Conservation (phyloP, 2,329 filamentous ascomycete species). For the Ciborinia camelliae region DNA sequence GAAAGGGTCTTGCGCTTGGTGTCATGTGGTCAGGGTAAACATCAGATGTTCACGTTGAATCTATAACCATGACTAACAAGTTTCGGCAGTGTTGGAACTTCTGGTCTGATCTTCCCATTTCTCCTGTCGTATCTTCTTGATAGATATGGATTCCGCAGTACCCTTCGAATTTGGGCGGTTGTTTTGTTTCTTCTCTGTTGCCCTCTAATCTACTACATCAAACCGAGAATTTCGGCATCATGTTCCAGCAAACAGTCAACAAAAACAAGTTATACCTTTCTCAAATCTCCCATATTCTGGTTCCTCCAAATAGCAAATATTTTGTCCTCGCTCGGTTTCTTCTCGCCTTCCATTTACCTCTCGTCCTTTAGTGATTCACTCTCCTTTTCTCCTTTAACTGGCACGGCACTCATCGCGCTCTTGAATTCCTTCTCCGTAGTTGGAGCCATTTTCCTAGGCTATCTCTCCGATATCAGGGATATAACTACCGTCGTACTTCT, state of each 20-base stretch:
- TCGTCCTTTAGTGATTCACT: conserved; percentile 47
- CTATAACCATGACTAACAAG: neutral
- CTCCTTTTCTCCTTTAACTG: conserved; percentile 40
- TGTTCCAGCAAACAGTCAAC: conserved; percentile 9
- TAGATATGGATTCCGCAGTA: conserved; percentile 40
- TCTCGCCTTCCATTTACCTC: conserved; percentile 53
- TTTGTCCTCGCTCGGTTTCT: conserved; percentile 52
- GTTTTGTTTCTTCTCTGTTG: conserved; percentile 40
- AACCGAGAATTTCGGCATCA: conserved; percentile 48
- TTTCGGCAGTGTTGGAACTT: conserved; percentile 20
- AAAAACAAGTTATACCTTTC: conserved; percentile 38
- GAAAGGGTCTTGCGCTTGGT: conserved; percentile 48
- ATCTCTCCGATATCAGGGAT: conserved; percentile 43
- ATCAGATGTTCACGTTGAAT: neutral
- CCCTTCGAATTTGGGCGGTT: conserved; percentile 42
- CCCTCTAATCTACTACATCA: conserved; percentile 55
- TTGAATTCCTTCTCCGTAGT: conserved; percentile 48
- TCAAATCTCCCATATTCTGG: conserved; percentile 46
- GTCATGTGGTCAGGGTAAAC: conserved; percentile 44
- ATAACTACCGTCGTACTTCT: conserved; percentile 47
- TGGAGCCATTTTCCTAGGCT: conserved; percentile 41
- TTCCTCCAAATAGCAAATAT: conserved; percentile 51
- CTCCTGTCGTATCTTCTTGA: conserved; percentile 43
- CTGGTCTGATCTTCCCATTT: conserved; percentile 38
- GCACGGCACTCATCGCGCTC: conserved; percentile 48